Evolutionary conservation across 2,329 filamentous ascomycete genomes (phyloP), one percentile per base, ranked within the genome.

Genomic region (Colletotrichum sp.): DNA sequence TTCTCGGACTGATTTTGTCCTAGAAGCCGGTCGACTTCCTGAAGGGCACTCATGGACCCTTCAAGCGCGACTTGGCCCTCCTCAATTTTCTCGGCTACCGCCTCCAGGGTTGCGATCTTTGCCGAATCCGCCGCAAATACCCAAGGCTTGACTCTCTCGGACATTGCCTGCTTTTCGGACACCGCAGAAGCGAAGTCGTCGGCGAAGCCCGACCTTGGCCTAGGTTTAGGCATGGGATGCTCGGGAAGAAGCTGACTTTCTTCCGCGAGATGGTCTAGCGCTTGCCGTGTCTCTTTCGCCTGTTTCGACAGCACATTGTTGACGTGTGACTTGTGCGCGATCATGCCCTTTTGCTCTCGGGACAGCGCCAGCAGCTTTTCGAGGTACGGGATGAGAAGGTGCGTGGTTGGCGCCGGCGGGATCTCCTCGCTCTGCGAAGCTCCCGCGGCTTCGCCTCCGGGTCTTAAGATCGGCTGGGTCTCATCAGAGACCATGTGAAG

Each of bases 241-340:
- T 85, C 83, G 3, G 88, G 88, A 15, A 94, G 86, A 18, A 94
- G 84, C 77, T 92, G 91, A 79, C 92, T 93, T 80, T 93, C 92
- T 65, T 93, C 89, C 13, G 88, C 87, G 4, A 93, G 84, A 72
- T 88, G 90, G 65, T 88, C 87, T 9, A 93, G 83, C 3, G 84
- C 81, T 80, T 90, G 88, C 68, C 85, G 84, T 16, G 86, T 86
- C 13, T 91, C 88, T 75, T 89, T 88, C 26, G 86, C 84, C 77
- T 92, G 88, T 77, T 87, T 89, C 24, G 86, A 81, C 15, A 94
- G 82, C 18, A 85, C 81, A 18, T 85, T 80, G 74, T 87, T 90
- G 64, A 92, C 83, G 80, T 93, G 88, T 0, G 91, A 87, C 78
- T 92, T 93, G 77, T 93, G 90, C 36, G 89, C 83, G 60, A 92